Evolutionary conservation across 768 basidiomycete genomes (phyloP).

Genomic region (Leccinum rimulosum): DNA sequence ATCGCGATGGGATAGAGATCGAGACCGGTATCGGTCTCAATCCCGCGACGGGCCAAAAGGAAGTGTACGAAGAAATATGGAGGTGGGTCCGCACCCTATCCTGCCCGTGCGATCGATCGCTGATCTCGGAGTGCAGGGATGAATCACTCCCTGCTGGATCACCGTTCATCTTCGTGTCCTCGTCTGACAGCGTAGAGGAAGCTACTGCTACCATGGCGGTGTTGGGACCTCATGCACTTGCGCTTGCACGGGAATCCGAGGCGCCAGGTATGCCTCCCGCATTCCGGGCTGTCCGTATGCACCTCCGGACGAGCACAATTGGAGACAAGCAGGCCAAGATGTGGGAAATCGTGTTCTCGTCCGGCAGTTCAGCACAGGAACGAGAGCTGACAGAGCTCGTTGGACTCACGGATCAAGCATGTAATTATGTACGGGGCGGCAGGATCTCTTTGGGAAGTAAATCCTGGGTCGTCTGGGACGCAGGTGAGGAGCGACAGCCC

Average conservation of each 20-base stretch:
- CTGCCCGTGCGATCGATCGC: neutral
- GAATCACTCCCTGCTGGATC: constrained; percentile 13
- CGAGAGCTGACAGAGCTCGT: constrained; percentile 13
- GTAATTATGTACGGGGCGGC: neutral
- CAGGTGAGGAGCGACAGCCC: neutral
- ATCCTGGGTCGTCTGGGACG: constrained; percentile 25
- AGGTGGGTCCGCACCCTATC: constrained; percentile 4
- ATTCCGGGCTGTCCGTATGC: constrained; percentile 22
- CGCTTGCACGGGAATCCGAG: constrained; percentile 16
- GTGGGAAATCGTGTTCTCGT: constrained; percentile 18
- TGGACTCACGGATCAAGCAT: constrained; percentile 2
- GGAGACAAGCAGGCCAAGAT: neutral
- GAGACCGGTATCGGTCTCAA: constrained; percentile 25
- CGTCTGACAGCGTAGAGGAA: constrained; percentile 6
- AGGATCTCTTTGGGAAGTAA: constrained; percentile 8
- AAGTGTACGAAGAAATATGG: constrained; percentile 24
- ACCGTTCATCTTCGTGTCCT: constrained; percentile 23
- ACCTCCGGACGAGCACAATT: neutral
- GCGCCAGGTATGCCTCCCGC: neutral
- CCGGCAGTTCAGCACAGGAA: constrained; percentile 13
- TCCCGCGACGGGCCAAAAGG: constrained; percentile 19
- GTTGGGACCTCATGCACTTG: constrained; percentile 23
- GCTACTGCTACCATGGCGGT: constrained; percentile 24
- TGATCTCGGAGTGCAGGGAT: constrained; percentile 14
- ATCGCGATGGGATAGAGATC: constrained; percentile 22